phyloP scores from a whole-genome alignment of 2,329 filamentous ascomycete species.

The Blastomyces gilchristii region DNA sequence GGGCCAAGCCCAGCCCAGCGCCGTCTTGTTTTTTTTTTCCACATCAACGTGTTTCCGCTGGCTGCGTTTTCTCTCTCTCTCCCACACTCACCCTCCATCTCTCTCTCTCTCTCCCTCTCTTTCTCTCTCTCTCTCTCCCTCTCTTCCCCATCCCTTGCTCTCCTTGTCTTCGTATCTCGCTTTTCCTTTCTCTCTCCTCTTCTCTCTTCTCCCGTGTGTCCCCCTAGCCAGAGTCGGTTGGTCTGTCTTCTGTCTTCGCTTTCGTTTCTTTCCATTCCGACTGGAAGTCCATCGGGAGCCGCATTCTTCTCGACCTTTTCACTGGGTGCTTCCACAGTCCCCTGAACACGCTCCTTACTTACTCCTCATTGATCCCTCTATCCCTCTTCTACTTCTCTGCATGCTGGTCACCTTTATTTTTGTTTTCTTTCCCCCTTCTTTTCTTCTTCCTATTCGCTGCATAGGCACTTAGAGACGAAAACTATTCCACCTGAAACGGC shows the following conservation, averaged over 20 bases:
- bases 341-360: slow-evolving; percentile 1
- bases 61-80: background rate
- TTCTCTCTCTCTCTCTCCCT: slow-evolving; percentile 7
- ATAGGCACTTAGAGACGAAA: background rate
- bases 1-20: background rate
- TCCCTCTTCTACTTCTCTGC: slow-evolving; percentile 7
- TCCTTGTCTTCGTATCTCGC: no score
- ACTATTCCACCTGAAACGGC: slow-evolving; percentile 1
- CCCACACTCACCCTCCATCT: background rate
- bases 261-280: slow-evolving; percentile 4
- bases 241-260: slow-evolving; percentile 1
- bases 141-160: background rate
- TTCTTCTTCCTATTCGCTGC: slow-evolving; percentile 1
- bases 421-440: background rate
- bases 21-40: background rate
- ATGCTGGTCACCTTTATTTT: slow-evolving; percentile 8
- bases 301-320: background rate
- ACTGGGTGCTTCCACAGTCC: background rate
- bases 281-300: background rate
- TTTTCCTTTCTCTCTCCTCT: slow-evolving; percentile 8
- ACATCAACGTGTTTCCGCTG: slow-evolving; percentile 12
- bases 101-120: slow-evolving; percentile 3
- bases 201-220: slow-evolving; percentile 6
- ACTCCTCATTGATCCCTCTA: slow-evolving; percentile 1
- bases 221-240: slow-evolving; percentile 4